A percentile compares a stretch with the other conserved stretches of the same genome.
These are phyloP conservation scores for Fraxinus paxiana DNA, from an alignment of 305 asterid species.

Conservation along the genomic window DNA sequence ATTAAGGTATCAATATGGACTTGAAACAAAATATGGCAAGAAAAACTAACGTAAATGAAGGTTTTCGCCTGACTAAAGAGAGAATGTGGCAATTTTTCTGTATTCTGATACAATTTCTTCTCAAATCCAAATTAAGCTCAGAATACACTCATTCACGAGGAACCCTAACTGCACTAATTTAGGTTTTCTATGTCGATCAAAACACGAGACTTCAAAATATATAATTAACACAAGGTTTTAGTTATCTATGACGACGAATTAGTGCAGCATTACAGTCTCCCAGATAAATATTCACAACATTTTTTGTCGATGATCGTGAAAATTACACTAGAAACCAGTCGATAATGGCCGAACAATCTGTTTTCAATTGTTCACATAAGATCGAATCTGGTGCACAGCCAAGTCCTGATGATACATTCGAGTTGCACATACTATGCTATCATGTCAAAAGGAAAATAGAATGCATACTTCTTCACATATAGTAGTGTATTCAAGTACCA, in stretches of 20 bases:
- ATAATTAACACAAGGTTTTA: background rate
- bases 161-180: background rate
- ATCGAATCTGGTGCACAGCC: background rate
- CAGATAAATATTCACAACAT: no score
- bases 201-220: background rate
- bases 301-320: background rate
- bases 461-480: background rate
- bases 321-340: background rate
- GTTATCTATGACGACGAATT: background rate
- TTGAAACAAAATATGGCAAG: background rate
- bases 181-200: background rate
- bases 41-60: background rate
- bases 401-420: background rate
- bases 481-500: conserved; percentile 6
- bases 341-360: background rate
- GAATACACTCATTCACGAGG: background rate
- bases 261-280: background rate
- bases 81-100: background rate
- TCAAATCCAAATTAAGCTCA: background rate
- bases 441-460: background rate
- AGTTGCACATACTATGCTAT: background rate
- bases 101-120: background rate
- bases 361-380: background rate
- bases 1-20: background rate
- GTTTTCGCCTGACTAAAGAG: background rate